phyloP scores from a whole-genome alignment of 2,329 filamentous ascomycete species.

The Botrytis byssoidea region DNA sequence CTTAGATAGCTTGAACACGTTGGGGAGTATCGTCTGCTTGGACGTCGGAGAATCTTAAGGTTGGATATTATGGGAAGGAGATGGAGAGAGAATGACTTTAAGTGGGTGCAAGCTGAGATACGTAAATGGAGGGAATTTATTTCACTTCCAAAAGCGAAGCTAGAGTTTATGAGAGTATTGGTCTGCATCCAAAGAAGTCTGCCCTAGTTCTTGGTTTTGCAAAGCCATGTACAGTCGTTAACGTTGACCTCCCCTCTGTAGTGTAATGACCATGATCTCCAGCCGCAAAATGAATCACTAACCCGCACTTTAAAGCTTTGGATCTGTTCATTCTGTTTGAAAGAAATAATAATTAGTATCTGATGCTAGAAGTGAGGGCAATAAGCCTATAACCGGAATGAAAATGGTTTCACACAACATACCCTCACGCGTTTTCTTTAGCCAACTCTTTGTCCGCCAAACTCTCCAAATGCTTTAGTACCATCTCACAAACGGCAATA shows the following conservation, averaged over 20 bases:
- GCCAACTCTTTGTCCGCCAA: neutral
- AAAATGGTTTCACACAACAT: neutral
- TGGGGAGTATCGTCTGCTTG: neutral
- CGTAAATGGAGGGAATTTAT: neutral
- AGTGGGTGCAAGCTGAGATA: neutral
- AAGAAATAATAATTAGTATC: neutral
- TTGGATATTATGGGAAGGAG: fast-evolving
- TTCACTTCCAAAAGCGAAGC: neutral
- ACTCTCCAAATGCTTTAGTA: neutral
- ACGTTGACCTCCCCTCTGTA: neutral
- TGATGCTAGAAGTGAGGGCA: neutral
- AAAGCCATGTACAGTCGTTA: neutral
- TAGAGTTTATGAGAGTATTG: neutral
- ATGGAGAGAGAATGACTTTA: neutral
- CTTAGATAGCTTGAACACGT: neutral
- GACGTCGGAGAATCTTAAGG: neutral
- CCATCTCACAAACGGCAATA: fast-evolving
- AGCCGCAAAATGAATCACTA: neutral
- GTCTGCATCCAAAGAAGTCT: neutral
- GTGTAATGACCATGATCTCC: neutral
- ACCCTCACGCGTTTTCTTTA: neutral
- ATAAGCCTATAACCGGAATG: neutral
- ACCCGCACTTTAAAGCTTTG: neutral
- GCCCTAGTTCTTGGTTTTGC: neutral
- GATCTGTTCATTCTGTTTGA: neutral